Base-by-base conservation (phyloP, 2,329 filamentous ascomycete species). In the Catunica adiposa region DNA sequence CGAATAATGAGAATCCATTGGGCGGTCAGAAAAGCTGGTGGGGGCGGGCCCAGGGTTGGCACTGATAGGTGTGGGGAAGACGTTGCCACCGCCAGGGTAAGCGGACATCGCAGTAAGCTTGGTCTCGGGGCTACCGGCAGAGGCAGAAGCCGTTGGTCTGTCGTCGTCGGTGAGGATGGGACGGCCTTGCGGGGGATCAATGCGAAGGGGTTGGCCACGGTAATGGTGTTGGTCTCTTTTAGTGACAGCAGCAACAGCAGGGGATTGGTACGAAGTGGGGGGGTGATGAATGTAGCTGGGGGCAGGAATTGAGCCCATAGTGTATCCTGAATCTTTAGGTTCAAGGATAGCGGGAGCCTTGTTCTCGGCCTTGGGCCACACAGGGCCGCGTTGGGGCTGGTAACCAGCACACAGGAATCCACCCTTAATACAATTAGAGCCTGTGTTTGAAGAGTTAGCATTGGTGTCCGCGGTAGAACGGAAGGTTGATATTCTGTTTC, bases 381-480 rank as follows among this genome's bases (percentile, higher is more conserved):
- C 66, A 23, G 79, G 75, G 44, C 82, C 81, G 63, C 87, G 79
- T 62, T 85, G 82, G 55, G 85, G 85, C 64, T 85, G 85, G 69
- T 98, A 98, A 53, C 92, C 92, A 62, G 87, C 84, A 67, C 92
- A 98, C 34, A 86, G 73, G 66, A 97, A 97, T 15, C 86, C 87
- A 47, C 92, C 90, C 59, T 88, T 84, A 56, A 85, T 76, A 69
- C 92, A 98, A 64, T 98, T 97, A 66, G 83, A 85, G 70, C 85
- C 86, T 90, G 60, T 15, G 15, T 4, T 34, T 34, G 29, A 34
- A 11, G 29, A 34, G 29, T 34, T 34, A 34, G 29, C 29, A 34
- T 34, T 34, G 29, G 29, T 11, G 5, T 5, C 11, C 29, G 11
- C 29, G 14, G 25, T 44, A 20, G 37, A n/a, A 26, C 38, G 37